A percentile compares a stretch with the other conserved stretches of the same genome.
These are phyloP conservation scores for Thalassiosira livingstoniorum DNA, from an alignment of 352 stramenopile species.

Conservation along the genomic window DNA sequence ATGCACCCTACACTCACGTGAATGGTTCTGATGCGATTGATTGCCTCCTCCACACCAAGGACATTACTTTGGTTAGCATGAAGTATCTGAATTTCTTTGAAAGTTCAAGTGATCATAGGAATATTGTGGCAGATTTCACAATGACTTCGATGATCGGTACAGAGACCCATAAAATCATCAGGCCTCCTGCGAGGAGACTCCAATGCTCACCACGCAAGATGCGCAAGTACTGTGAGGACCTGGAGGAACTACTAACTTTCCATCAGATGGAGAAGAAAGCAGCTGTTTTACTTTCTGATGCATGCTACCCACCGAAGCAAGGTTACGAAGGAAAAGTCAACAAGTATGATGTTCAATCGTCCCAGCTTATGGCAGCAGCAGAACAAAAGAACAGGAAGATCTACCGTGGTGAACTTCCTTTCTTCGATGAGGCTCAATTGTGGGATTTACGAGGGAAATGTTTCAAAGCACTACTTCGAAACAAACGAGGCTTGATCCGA, in stretches of 20 bases:
- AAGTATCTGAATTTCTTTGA: conserved; percentile 9
- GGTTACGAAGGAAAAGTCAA: background rate
- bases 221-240: background rate
- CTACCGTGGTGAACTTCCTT: conserved; percentile 14
- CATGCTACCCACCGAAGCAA: background rate
- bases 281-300: background rate
- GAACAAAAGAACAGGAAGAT: conserved; percentile 48
- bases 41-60: background rate
- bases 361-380: conserved; percentile 11
- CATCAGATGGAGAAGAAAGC: background rate
- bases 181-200: background rate
- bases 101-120: conserved; percentile 14
- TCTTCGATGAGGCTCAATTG: conserved; percentile 17
- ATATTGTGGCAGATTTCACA: background rate
- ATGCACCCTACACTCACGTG: background rate
- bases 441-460: conserved; percentile 26
- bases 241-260: background rate
- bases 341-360: conserved; percentile 13
- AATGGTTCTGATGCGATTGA: conserved; percentile 8
- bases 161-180: background rate
- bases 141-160: background rate
- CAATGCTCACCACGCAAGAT: background rate
- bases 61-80: conserved; percentile 1
- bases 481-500: conserved; percentile 10
- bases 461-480: conserved; percentile 5